Evolutionary conservation across 306 rosid genomes (phyloP), one percentile per base, ranked within the genome.

Genomic region (Betula pendula): DNA sequence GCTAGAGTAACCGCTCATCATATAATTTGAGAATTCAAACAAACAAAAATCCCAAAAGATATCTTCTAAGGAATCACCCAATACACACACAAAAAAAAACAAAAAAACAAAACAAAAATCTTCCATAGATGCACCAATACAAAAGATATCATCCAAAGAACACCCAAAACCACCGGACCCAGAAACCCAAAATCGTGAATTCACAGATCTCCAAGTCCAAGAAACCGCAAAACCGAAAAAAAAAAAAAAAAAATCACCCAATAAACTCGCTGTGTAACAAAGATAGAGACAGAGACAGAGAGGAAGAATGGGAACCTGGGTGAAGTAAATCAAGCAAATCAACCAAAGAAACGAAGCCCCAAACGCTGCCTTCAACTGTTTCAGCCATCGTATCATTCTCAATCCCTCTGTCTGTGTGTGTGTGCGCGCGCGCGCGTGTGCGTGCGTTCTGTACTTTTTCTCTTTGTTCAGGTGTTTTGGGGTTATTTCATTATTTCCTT

Each of bases 291-390:
- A 56, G 53, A 50, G 15, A 35, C 7, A 62, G 75, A 72, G 35
- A 11, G 35, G 52, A 63, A 77, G 71, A 78, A 72, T 1, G 8
- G 44, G 25, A 81, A 92, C 96, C 97, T 89, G 97, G 78, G 96
- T 92, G 89, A 92, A 92, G 92, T 92, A 90, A 79, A 92, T 82
- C 89, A 92, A 82, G 86, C 94, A 92, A 81, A 92, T 78, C 45
- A 92, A 85, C 96, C 96, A 92, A 29, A 92, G 86, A 84, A 90
- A 92, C 6, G 92, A 87, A 35, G 85, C 82, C 74, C 96, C 96
- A 50, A 90, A 92, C 55, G 89, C 81, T 51, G 89, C 84, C 77
- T 82, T 82, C 77, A 92, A 47, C 52, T 77, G 85, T 62, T 72
- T 87, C 82, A 75, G 53, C 96, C 96, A 92, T 81, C 73, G 35